Percentiles rank a stretch among this genome's conserved stretches.
phyloP scores from a whole-genome alignment of 2,329 filamentous ascomycete genomes.

The Cordyceps pruinosa region DNA sequence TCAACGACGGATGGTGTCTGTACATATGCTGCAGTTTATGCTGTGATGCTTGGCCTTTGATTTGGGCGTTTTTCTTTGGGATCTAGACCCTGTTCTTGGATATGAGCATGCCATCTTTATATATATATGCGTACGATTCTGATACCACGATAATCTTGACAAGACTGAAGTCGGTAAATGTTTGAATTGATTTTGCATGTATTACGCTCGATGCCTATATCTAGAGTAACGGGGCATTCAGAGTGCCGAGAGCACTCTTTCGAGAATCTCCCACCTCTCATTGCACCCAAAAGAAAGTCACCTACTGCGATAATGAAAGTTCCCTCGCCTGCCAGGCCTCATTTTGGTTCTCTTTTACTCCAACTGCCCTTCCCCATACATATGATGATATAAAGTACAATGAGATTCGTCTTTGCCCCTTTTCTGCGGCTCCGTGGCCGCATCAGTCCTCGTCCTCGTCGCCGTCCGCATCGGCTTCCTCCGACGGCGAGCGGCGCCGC shows the following conservation, averaged over 20 bases:
- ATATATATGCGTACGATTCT: too few relatives aligned
- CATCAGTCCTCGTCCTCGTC: conserved; percentile 26
- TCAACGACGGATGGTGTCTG: background rate
- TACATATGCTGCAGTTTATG: background rate
- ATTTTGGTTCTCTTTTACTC: background rate
- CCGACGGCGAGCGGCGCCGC: conserved; percentile 24
- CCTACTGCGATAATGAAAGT: background rate
- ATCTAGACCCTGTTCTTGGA: background rate
- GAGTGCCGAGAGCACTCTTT: background rate
- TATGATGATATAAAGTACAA: conserved; percentile 3
- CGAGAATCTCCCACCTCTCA: background rate
- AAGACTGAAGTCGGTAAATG: background rate
- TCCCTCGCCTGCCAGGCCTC: background rate
- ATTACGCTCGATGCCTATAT: background rate
- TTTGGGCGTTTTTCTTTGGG: background rate
- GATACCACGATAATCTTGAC: conserved; percentile 2
- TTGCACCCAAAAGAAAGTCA: background rate
- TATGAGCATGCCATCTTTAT: background rate
- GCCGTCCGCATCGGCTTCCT: conserved; percentile 38
- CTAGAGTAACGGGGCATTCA: background rate
- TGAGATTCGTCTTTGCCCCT: background rate
- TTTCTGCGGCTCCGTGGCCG: too few relatives aligned
- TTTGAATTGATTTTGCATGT: background rate
- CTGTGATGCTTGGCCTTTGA: background rate
- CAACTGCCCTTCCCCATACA: background rate